Evolutionary conservation across 352 stramenopile genomes (phyloP), one percentile per base, ranked within the genome.

Genomic region (Phytophthora crassamura): DNA sequence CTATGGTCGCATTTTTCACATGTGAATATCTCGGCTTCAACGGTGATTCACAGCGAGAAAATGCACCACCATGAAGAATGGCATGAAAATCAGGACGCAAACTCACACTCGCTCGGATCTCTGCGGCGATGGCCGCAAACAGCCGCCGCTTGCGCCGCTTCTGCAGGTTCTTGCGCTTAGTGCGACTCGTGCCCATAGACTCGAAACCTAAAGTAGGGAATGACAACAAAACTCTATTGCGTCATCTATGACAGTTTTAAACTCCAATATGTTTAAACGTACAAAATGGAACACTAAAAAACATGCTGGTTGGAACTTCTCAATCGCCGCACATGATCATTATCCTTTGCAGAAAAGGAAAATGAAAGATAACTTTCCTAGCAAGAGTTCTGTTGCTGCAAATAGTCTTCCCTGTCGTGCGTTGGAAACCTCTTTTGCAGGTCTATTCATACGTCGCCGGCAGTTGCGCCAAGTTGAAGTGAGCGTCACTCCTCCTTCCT

Each of bases 81-180:
- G 0, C 22, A 36, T 22, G 1, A 10, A 12, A 45, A 43, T 49
- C 10, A 30, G 15, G 11, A 28, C 18, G 7, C 6, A 39, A 28
- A 62, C 75, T 22, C 41, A 90, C 80, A 54, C 53, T 71, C 5
- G 70, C 65, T 54, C 49, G 57, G 14, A 94, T 69, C 48, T 91
- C 81, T 1, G 72, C 75, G 30, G 77, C 35, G 30, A 95, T 71
- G 9, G 68, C 59, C 12, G 80, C 84, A 65, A 90, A 86, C 34
- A 92, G 57, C 25, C 86, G 72, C 20, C 86, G 83, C 67, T 85
- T 84, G 40, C 70, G 75, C 42, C 88, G 84, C 78, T 96, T 96
- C 35, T 84, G 77, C 41, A 73, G 35, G 68, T 96, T 96, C 82
- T 94, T 96, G 36, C 77, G 79, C 54, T 78, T 74, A 1, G 86